These are phyloP conservation scores for Striga hermonthica DNA, from an alignment of 305 asterid genomes.

Conservation along the genomic window DNA sequence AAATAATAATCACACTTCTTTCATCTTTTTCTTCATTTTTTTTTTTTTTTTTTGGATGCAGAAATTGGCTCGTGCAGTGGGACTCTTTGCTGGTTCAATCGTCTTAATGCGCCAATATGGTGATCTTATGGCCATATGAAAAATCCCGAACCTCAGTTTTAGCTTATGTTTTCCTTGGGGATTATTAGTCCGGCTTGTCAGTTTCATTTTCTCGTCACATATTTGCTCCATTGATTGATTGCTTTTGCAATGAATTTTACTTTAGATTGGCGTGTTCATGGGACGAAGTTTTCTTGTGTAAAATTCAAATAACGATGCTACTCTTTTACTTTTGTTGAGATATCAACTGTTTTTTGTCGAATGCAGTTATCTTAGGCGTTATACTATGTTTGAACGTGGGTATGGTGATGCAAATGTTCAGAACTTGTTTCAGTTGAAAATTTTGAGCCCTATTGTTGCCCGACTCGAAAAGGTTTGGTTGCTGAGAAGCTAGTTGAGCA, in stretches of 20 bases:
- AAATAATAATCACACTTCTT: neutral
- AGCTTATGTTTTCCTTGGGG: slow-evolving; percentile 28
- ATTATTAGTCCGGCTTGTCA: neutral
- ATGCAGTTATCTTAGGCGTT: neutral
- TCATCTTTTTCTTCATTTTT: no score
- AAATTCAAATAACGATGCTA: slow-evolving; percentile 20
- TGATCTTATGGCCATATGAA: slow-evolving; percentile 76
- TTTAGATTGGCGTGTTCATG: slow-evolving; percentile 10
- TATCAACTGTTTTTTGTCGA: neutral
- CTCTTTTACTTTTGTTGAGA: neutral
- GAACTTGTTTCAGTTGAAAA: no score
- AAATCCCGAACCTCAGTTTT: slow-evolving; percentile 19
- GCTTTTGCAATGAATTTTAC: slow-evolving; percentile 4
- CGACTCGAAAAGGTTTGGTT: no score
- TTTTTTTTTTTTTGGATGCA: slow-evolving; percentile 34
- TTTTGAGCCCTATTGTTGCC: no score
- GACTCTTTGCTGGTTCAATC: slow-evolving; percentile 80
- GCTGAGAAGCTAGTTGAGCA: no score
- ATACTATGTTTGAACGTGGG: neutral
- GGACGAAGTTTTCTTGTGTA: slow-evolving; percentile 21
- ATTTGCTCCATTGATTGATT: neutral
- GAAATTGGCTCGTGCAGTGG: slow-evolving; percentile 77
- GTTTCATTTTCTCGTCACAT: neutral
- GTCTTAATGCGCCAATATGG: slow-evolving; percentile 78
- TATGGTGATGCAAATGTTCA: no score